These are phyloP conservation scores for Coemansia sp. DNA, from an alignment of 192 early-diverging fungal species.

Conservation along the genomic window DNA sequence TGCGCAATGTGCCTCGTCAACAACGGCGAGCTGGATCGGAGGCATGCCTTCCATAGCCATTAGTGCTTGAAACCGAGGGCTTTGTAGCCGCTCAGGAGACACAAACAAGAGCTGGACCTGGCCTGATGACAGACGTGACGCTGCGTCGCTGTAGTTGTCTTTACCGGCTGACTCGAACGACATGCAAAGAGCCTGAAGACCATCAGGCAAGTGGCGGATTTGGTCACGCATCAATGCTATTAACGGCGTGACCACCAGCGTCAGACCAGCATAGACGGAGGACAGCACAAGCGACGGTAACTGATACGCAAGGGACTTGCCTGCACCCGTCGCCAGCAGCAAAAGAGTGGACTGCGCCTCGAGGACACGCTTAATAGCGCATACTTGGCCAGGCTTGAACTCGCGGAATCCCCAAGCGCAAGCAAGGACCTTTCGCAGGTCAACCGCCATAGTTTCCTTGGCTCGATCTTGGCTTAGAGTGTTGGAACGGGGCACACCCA, in stretches of 20 bases:
- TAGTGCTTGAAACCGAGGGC: slow-evolving; percentile 61
- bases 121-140: slow-evolving; percentile 49
- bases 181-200: slow-evolving; percentile 64
- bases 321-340: slow-evolving; percentile 62
- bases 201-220: slow-evolving; percentile 63
- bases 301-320: slow-evolving; percentile 82
- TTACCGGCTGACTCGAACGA: slow-evolving; percentile 48
- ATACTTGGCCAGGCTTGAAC: slow-evolving; percentile 54
- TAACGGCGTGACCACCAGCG: slow-evolving; percentile 78
- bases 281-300: slow-evolving; percentile 69
- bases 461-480: neutral
- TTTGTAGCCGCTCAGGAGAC: slow-evolving; percentile 71
- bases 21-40: slow-evolving; percentile 62
- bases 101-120: slow-evolving; percentile 71
- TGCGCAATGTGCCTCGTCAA: slow-evolving; percentile 85
- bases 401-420: slow-evolving; percentile 52
- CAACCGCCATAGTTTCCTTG: slow-evolving; percentile 15
- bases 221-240: slow-evolving; percentile 88
- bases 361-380: slow-evolving; percentile 55
- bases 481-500: neutral
- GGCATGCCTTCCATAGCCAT: slow-evolving; percentile 57
- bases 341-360: slow-evolving; percentile 54
- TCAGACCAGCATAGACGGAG: slow-evolving; percentile 41
- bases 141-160: slow-evolving; percentile 15
- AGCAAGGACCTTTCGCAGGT: slow-evolving; percentile 50